Base-by-base conservation (phyloP, 2,329 filamentous ascomycete species). In the Phyllosticta citriasiana region DNA sequence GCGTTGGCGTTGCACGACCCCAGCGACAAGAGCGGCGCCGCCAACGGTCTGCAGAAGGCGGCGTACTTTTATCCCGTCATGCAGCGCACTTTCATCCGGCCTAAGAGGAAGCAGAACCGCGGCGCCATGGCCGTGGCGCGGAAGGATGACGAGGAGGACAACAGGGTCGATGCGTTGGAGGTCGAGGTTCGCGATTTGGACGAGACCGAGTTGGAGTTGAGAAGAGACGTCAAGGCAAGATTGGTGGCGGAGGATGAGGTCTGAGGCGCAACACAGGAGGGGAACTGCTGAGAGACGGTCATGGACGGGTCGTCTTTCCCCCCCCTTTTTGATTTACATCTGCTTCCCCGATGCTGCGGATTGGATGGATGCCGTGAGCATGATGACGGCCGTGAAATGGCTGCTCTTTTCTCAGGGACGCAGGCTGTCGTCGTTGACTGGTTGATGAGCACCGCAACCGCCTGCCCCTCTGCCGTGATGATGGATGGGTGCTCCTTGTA, bases 11-110 rank as follows among this genome's bases (percentile, higher is more conserved):
- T 87, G 35, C 82, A 84, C 67, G 79, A 86, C 65, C 77, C 79
- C 0, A 75, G 77, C 30, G 58, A 63, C 2, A 68, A 70, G 3
- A 65, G 65, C 7, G 67, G 63, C n/a, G 19, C 19, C 19, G 19
- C 19, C 19, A 71, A 72, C 40, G 65, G 66, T 10, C 65, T 65
- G 22, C 72, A 74, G 63, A 81, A 80, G 67, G 84, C 77, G 1
- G 84, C 84, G 14, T 87, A 84, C 70, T 84, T 84, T 69, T 86
- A 86, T 64, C 83, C 84, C 0, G 80, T 87, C 59, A 71, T 80
- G 22, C 79, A 81, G 67, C 80, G 81, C 68, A 80, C 80, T n/a
- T 77, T 77, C 24, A 75, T 87, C 55, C 68, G 77, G 54, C 75
- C 77, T 4, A 73, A 76, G 65, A 67, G 79, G 30, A 82, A 80